Evolutionary conservation across 768 basidiomycete species (phyloP), one percentile per base, ranked within the genome.

Genomic region (Leccinellum luteum): DNA sequence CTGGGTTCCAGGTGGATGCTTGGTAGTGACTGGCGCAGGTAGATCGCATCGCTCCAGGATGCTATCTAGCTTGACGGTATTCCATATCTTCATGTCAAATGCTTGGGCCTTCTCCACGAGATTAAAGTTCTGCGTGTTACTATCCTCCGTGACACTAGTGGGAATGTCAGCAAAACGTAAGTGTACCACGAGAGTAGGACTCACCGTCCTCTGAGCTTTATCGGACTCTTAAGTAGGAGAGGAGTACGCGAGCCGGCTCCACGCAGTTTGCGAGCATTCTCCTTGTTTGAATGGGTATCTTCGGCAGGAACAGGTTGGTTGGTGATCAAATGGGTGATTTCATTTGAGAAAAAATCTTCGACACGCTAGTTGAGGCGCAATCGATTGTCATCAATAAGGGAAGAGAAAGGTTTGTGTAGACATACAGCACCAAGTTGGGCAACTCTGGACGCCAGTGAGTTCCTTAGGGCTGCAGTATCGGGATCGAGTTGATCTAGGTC

Each of bases 81-180:
- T 85, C 96, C 96, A 99, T 27, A 98, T 83, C 74, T 97, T 98
- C 70, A 92, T 89, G 30, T 83, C 82, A 56, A 86, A 86, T 35
- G 79, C 76, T 23, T 81, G 72, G 9, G 92, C 90, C 65, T 92
- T 89, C 48, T 78, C 73, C 17, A 89, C 75, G 35, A 90, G 76
- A 60, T 81, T 80, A 41, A 79, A 81, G 62, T 60, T 74, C 56
- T 69, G 64, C 54, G 59, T 23, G 35, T 63, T 64, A 44, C 60
- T 53, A 30, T 76, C 76, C 48, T 77, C 76, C 17, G 64, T 50
- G 56, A 60, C 48, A 15, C 74, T 76, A 32, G 1, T 13, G 4
- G 53, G 59, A 35, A 49, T 48, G 49, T 59, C 27, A 35, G 55
- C 38, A 32, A 58, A 51, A 45, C 10, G 43, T n/a, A 25, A 28